phyloP scores from a whole-genome alignment of 306 rosid genomes.

The Corylus heterophylla region DNA sequence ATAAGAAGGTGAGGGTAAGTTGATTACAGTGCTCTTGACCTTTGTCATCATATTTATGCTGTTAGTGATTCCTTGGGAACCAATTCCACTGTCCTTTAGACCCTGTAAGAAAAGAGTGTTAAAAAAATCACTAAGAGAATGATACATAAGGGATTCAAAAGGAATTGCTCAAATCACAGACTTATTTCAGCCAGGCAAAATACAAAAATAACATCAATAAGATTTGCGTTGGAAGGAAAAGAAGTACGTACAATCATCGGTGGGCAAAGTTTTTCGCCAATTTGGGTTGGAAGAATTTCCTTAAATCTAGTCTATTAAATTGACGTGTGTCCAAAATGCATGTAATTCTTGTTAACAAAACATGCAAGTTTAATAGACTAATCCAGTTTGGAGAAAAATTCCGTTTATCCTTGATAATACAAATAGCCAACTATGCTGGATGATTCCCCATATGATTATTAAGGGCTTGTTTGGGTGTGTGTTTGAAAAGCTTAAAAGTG shows the following conservation, averaged over 20 bases:
- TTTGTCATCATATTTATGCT: constrained; percentile 98
- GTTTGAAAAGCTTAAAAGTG: no score
- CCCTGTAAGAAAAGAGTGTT: constrained; percentile 56
- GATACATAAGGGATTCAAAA: not conserved
- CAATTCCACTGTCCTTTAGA: constrained; percentile 94
- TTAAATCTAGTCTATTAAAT: no score
- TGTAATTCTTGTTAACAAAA: no score
- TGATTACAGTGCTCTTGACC: constrained; percentile 84
- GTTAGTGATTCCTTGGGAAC: constrained; percentile 97
- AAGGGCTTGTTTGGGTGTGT: no score
- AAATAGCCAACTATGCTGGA: not conserved
- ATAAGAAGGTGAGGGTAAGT: constrained; percentile 89
- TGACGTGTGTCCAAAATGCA: no score
- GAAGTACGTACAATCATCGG: no score
- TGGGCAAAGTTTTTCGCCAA: no score
- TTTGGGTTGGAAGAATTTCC: no score
- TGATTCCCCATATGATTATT: not conserved
- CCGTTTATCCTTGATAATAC: not conserved
- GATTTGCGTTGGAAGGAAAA: not conserved
- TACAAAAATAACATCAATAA: not conserved
- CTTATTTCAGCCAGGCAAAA: not conserved
- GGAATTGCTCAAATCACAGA: not conserved
- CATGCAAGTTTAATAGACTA: no score
- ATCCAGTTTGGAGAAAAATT: no score
- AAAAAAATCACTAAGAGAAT: not conserved